Percentiles rank a stretch among this genome's conserved stretches.
Evolutionary conservation across 352 stramenopile genomes (phyloP).

Genomic region (Globisporangium nagaii): DNA sequence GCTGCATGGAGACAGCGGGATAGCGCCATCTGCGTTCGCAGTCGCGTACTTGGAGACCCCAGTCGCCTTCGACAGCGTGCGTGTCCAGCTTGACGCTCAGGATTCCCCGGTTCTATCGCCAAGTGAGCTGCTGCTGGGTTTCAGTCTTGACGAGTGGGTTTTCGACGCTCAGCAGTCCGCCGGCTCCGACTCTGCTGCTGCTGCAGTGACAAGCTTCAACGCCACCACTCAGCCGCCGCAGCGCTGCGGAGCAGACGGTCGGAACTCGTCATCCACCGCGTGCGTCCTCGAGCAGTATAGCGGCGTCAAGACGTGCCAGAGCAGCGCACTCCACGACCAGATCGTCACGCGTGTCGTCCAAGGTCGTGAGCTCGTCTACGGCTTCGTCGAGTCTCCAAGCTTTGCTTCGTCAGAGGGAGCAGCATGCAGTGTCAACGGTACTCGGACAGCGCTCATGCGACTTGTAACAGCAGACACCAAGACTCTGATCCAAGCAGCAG

Average conservation of each 20-base stretch:
- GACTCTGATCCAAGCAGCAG: neutral
- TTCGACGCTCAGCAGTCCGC: neutral
- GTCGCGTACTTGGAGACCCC: neutral
- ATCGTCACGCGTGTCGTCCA: neutral
- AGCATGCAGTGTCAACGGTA: neutral
- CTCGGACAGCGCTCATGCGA: neutral
- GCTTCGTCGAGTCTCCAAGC: neutral
- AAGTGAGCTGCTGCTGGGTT: neutral
- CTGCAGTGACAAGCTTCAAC: neutral
- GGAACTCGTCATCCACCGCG: neutral
- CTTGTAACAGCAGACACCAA: neutral
- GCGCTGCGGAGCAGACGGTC: neutral
- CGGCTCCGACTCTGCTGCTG: neutral
- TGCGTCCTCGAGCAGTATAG: neutral
- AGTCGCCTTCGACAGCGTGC: neutral
- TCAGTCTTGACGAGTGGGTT: neutral
- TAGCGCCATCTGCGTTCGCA: neutral
- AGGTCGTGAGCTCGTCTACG: neutral
- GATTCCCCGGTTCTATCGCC: neutral
- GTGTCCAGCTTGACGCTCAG: neutral
- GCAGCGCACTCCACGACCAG: neutral
- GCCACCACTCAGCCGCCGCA: neutral
- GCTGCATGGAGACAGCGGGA: neutral
- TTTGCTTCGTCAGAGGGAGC: neutral
- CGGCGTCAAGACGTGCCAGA: neutral